Base-by-base conservation (phyloP, 2,329 filamentous ascomycete genomes). In the Fusarium tupiense region DNA sequence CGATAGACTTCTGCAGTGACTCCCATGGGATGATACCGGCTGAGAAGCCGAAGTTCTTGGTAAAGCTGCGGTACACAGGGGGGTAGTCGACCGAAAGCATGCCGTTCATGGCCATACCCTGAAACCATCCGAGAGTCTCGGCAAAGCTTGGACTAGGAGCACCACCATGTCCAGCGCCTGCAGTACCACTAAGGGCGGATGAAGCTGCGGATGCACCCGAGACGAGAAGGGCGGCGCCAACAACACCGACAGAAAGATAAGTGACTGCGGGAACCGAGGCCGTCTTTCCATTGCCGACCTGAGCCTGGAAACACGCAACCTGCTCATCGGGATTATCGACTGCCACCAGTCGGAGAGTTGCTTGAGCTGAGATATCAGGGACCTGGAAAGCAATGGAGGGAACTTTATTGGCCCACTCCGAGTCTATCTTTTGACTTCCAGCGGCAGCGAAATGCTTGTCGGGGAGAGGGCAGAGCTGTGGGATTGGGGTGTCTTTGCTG, bases 71-170 rank as follows among this genome's bases (percentile, higher is more conserved):
- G 85, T 98, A 98, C 43, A 98, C 91, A 41, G 90, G 87, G 8
- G 96, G 96, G 76, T 98, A 95, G 77, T 92, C 90, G 77, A 97
- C 95, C 68, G 94, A 97, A 81, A 98, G 88, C 96, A 98, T 98
- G 74, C 96, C 95, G 83, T 96, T 98, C 86, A 96, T 93, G 35
- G 96, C 95, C 87, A 98, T 93, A 57, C 93, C 92, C 83, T 98
- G 95, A 83, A 98, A 98, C 90, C 94, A 97, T 71, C 92, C 91
- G 75, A 98, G 89, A 54, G 97, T 91, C 79, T 98, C 94, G 50
- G 88, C 88, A 81, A 98, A 98, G 61, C 92, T 94, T 33, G 96
- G 96, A 77, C 94, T 96, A 46, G 92, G 86, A 17, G 92, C 87
- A 19, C 87, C 86, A 20, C 91, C 93, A 60, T 85, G 87, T 43